Evolutionary conservation across 208 protist genomes (phyloP).

Genomic region (Trypanosoma congolense): DNA sequence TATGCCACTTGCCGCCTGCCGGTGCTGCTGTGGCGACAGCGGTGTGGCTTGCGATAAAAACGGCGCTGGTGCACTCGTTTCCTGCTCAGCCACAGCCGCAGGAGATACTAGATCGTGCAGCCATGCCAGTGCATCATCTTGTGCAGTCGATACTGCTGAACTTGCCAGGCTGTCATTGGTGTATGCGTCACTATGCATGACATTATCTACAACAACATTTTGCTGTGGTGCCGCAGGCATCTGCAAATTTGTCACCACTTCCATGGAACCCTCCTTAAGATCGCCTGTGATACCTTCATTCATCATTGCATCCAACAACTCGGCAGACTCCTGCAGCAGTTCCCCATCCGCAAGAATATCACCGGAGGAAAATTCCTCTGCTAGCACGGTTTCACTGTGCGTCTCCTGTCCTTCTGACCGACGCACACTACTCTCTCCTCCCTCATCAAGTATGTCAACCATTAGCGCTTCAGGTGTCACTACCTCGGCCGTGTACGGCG

Average conservation of each 20-base stretch:
- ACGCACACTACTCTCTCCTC: slow-evolving; percentile 9
- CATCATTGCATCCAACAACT: slow-evolving; percentile 68
- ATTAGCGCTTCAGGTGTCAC: slow-evolving; percentile 66
- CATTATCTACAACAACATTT: slow-evolving; percentile 51
- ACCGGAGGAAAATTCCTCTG: slow-evolving; percentile 18
- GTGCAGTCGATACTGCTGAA: slow-evolving; percentile 2
- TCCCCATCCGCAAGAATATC: slow-evolving; percentile 41
- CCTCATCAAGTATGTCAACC: slow-evolving; percentile 45
- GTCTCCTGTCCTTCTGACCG: slow-evolving; percentile 64
- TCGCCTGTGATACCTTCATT: slow-evolving; percentile 45
- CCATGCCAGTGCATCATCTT: slow-evolving; percentile 72
- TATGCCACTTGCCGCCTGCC: no score
- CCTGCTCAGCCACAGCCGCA: slow-evolving; percentile 13
- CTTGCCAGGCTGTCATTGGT: not conserved
- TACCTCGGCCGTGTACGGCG: slow-evolving; percentile 53
- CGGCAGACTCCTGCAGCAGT: slow-evolving; percentile 62
- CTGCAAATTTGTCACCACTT: slow-evolving; percentile 22
- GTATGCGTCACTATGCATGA: slow-evolving; percentile 49
- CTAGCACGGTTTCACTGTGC: slow-evolving; percentile 30
- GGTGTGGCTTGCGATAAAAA: no score
- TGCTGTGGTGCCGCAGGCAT: slow-evolving; percentile 27
- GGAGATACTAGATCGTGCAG: slow-evolving; percentile 77
- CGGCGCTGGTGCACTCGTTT: not conserved
- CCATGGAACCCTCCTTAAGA: not conserved
- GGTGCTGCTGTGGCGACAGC: no score